Conservation (phyloP, 2,329 filamentous ascomycete genomes). For the Chaetomium olivaceum region DNA sequence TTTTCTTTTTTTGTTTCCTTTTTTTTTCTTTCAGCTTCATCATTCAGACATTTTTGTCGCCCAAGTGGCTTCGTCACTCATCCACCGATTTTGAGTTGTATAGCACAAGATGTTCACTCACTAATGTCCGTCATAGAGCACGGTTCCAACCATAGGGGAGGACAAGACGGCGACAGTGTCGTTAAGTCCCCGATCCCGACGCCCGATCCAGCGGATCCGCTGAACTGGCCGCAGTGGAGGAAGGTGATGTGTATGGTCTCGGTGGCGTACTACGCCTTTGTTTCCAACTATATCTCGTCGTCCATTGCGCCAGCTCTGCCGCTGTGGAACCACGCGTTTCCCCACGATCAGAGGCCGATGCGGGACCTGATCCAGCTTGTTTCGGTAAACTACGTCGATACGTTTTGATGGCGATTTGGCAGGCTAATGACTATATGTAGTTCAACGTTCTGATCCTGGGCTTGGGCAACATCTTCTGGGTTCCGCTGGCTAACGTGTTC, state of each 20-base stretch:
- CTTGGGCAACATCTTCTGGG: constrained; percentile 40
- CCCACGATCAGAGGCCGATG: constrained; percentile 30
- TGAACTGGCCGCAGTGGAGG: constrained; percentile 40
- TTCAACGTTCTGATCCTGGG: constrained; percentile 40
- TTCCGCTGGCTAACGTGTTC: constrained; percentile 41
- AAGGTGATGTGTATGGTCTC: constrained; percentile 36
- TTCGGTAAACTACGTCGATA: constrained; percentile 31
- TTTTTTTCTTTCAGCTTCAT: too few species aligned
- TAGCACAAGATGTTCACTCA: background rate
- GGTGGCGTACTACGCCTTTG: constrained; percentile 39
- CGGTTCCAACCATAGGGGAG: constrained; percentile 7
- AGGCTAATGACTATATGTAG: constrained; percentile 27
- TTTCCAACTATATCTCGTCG: constrained; percentile 39
- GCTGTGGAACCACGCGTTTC: constrained; percentile 38
- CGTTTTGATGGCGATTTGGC: background rate
- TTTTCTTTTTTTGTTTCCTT: too few species aligned
- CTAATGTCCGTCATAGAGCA: constrained; percentile 15
- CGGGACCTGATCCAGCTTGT: constrained; percentile 37
- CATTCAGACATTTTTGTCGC: too few species aligned
- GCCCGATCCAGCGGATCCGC: constrained; percentile 40
- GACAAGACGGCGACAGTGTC: constrained; percentile 24
- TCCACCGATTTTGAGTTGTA: too few species aligned
- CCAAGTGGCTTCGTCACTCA: too few species aligned
- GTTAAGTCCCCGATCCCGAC: constrained; percentile 33
- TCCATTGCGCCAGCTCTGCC: constrained; percentile 39